Conservation (phyloP, 2,329 filamentous ascomycete species). For the Pseudofabraea citricarpa region DNA sequence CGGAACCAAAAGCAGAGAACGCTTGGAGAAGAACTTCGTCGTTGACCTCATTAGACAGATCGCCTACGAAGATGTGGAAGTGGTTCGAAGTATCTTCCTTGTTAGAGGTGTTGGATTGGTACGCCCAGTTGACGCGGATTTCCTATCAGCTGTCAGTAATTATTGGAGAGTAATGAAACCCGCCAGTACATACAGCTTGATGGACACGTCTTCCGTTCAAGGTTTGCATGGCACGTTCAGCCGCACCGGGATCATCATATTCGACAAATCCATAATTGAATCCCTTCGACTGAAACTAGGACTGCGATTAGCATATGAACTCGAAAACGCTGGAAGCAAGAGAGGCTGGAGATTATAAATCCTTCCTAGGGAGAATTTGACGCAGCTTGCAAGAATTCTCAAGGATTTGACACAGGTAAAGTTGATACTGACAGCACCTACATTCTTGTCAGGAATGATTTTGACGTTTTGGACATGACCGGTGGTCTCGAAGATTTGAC, state of each 20-base stretch:
- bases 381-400: conserved; percentile 14
- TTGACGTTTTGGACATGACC: conserved; percentile 98
- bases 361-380: conserved; percentile 16
- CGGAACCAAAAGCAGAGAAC: conserved; percentile 91
- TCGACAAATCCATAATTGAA: conserved; percentile 99
- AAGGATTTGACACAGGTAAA: conserved; percentile 20
- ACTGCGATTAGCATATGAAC: conserved; percentile 23
- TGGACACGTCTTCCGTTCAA: conserved; percentile 94
- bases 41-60: conserved; percentile 97
- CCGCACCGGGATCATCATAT: conserved; percentile 94
- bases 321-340: conserved; percentile 21
- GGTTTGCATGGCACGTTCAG: conserved; percentile 95
- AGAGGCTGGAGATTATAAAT: conserved; percentile 16
- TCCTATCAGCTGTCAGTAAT: conserved; percentile 48
- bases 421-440: conserved; percentile 51
- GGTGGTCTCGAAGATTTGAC: conserved; percentile 98
- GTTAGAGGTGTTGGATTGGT: conserved; percentile 88
- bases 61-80: conserved; percentile 98
- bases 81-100: conserved; percentile 98
- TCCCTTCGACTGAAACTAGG: conserved; percentile 71
- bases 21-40: conserved; percentile 91
- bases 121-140: conserved; percentile 99
- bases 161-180: neutral
- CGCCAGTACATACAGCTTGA: conserved; percentile 68
- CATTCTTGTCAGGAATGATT: conserved; percentile 99